A percentile compares a stretch with the other conserved stretches of the same genome.
Evolutionary conservation across 306 rosid species (phyloP).

Genomic region (Senna siamea): DNA sequence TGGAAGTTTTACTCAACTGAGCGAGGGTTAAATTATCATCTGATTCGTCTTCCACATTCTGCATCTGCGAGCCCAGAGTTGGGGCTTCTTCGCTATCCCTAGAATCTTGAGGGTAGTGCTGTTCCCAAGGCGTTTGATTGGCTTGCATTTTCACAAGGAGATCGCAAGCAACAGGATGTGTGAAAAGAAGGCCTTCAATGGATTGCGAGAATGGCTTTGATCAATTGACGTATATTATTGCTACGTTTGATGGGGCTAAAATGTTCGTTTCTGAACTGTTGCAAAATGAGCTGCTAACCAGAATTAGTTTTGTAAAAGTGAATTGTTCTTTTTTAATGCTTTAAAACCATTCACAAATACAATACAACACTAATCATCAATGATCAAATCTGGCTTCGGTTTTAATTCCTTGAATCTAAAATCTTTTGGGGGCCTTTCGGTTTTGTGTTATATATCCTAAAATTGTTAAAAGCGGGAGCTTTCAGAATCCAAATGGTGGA

Average conservation of each 20-base stretch:
- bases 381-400: too few relatives aligned
- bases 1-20: slow-evolving; percentile 35
- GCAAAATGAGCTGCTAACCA: background rate
- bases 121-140: slow-evolving; percentile 26
- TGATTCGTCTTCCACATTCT: slow-evolving; percentile 23
- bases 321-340: too few relatives aligned
- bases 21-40: slow-evolving; percentile 41
- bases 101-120: background rate
- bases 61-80: slow-evolving; percentile 31
- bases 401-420: background rate
- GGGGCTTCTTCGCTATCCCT: background rate
- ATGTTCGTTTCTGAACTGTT: too few relatives aligned
- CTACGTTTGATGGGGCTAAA: background rate
- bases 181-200: slow-evolving; percentile 5
- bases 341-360: too few relatives aligned
- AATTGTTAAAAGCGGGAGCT: background rate
- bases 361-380: too few relatives aligned
- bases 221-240: slow-evolving; percentile 11
- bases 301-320: background rate
- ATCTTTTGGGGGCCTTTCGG: background rate
- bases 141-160: background rate
- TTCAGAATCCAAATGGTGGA: background rate
- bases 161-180: background rate
- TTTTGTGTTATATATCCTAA: background rate
- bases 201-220: slow-evolving; percentile 26